Evolutionary conservation across 768 basidiomycete species (phyloP).

Genomic region (Hygrophoropsis aurantiaca): DNA sequence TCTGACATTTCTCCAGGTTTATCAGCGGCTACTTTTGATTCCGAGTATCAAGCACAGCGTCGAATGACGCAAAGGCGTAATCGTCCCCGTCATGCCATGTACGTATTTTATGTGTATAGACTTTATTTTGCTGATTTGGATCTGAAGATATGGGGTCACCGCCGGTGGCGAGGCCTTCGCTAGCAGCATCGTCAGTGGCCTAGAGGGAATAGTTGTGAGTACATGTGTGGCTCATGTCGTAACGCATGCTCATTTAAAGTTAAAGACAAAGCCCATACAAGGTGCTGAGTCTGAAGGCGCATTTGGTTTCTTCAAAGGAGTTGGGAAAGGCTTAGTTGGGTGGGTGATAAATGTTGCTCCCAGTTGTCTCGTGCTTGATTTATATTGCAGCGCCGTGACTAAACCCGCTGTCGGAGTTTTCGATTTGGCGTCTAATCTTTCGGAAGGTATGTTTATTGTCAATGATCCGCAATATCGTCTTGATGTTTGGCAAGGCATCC

Average conservation of each 20-base stretch:
- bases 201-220: slow-evolving; percentile 90
- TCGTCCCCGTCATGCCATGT: slow-evolving; percentile 95
- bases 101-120: slow-evolving; percentile 20
- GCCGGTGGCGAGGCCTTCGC: slow-evolving; percentile 94
- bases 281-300: slow-evolving; percentile 95
- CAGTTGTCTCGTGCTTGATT: slow-evolving; percentile 1
- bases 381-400: slow-evolving; percentile 69
- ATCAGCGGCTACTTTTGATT: slow-evolving; percentile 95
- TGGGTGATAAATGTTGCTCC: slow-evolving; percentile 31
- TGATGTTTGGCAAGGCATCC: slow-evolving; percentile 62
- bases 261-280: slow-evolving; percentile 92
- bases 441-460: slow-evolving; percentile 63
- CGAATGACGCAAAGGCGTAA: slow-evolving; percentile 89
- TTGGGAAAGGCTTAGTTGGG: slow-evolving; percentile 97
- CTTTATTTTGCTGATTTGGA: slow-evolving; percentile 1
- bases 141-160: slow-evolving; percentile 83
- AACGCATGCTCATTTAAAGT: slow-evolving; percentile 3
- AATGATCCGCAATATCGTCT: background rate
- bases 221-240: slow-evolving; percentile 6
- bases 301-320: slow-evolving; percentile 95
- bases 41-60: slow-evolving; percentile 89
- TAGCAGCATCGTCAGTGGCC: slow-evolving; percentile 89
- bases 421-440: slow-evolving; percentile 91
- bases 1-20: slow-evolving; percentile 53
- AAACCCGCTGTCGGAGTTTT: slow-evolving; percentile 97